These are phyloP conservation scores for Aeschynomene evenia DNA, from an alignment of 306 rosid genomes.

Conservation along the genomic window DNA sequence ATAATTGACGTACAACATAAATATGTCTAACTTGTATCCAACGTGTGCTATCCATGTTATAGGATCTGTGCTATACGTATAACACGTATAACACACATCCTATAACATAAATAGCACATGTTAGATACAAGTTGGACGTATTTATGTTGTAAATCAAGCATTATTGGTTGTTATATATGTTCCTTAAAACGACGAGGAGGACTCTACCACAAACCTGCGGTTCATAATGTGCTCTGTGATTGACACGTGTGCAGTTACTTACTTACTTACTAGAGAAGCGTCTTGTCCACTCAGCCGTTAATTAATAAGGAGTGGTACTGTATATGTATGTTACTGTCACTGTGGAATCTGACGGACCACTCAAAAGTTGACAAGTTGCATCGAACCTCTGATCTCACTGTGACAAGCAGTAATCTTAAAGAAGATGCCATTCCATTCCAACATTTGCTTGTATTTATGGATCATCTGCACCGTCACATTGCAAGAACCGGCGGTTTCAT, in stretches of 20 bases:
- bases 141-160: too few relatives aligned
- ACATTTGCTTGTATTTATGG: too few relatives aligned
- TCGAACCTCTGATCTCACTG: too few relatives aligned
- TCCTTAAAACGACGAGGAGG: conserved; percentile 23
- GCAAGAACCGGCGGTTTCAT: background rate
- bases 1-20: too few relatives aligned
- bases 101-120: too few relatives aligned
- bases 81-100: too few relatives aligned
- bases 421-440: background rate
- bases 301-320: background rate
- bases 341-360: conserved; percentile 3
- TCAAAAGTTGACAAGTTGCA: conserved; percentile 27
- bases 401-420: background rate
- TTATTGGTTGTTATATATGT: too few relatives aligned
- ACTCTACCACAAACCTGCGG: conserved; percentile 25
- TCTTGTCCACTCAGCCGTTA: conserved; percentile 21
- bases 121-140: too few relatives aligned
- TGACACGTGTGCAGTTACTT: conserved; percentile 29
- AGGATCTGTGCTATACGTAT: too few relatives aligned
- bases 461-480: background rate
- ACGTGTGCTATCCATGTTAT: too few relatives aligned
- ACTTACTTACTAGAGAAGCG: too few relatives aligned
- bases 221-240: background rate
- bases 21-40: too few relatives aligned
- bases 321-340: background rate